Conservation (phyloP, 306 rosid species). For the Medicago truncatula region MtrunA17r5.0-ANR NC_053044.1:33363501-33364000, state of each 20-base stretch:
- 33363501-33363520: too few species aligned
- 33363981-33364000: background rate
- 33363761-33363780: constrained; percentile 19
- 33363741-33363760: background rate
- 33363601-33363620: background rate
- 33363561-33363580: background rate
- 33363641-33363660: background rate
- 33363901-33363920: constrained; percentile 29
- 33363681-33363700: constrained; percentile 1
- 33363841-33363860: background rate
- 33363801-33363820: constrained; percentile 9
- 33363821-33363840: constrained; percentile 13
- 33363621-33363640: background rate
- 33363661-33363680: background rate
- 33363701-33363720: constrained; percentile 12
- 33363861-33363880: background rate
- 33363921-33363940: constrained; percentile 1
- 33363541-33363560: background rate
- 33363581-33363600: background rate
- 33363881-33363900: constrained; percentile 31
- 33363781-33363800: constrained; percentile 1
- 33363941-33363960: background rate
- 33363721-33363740: constrained; percentile 3
- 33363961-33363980: background rate
- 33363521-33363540: too few species aligned